Base-by-base conservation (phyloP, 1,284 basidiomycete species). In the Marasmius sp. region DNA sequence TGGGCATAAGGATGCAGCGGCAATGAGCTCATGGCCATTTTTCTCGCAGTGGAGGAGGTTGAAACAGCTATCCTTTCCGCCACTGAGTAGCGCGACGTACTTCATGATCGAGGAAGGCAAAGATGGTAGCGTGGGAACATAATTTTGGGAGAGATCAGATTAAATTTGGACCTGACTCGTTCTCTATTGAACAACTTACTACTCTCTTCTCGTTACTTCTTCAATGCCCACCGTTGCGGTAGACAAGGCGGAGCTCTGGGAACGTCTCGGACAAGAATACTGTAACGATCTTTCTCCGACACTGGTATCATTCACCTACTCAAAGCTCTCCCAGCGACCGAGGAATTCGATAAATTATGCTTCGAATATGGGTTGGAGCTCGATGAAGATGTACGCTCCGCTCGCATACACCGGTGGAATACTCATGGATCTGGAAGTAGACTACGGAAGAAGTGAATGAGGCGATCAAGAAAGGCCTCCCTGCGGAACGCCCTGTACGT, bases 321-420 rank as follows among this genome's bases (percentile, higher is more conserved):
- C 51, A 62, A 53, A 55, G 65, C 54, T 67, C 63, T 65, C 68
- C 54, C 71, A 97, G 95, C 93, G 55, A 88, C 92, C 53, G 88
- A 97, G 66, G 95, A 97, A 69, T 98, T 99, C 71, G 97, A 98
- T 79, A 87, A 91, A 72, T 86, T 99, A 59, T 94, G 95, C 74
- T 99, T 99, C 79, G 95, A 98, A 70, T 99, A 97, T 77, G 97
- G 97, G 61, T 84, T 99, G 64, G 97, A 99, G 80, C 82, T 99
- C 48, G 97, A 99, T 72, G 97, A 98, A 77, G 97, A 98, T 79
- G 95, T 96, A 71, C 69, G 91, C 79, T 61, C 59, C 3, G 54
- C 41, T 54, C 38, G 1, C 37, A 62, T 51, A 61, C 49, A 50
- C 60, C n/a, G 45, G 6, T 9, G 1, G 18, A 16, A 36, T 55